A percentile compares a stretch with the other conserved stretches of the same genome.
These are phyloP conservation scores for Monosporascus sp. DNA, from an alignment of 2,329 filamentous ascomycete genomes.

Conservation along the genomic window DNA sequence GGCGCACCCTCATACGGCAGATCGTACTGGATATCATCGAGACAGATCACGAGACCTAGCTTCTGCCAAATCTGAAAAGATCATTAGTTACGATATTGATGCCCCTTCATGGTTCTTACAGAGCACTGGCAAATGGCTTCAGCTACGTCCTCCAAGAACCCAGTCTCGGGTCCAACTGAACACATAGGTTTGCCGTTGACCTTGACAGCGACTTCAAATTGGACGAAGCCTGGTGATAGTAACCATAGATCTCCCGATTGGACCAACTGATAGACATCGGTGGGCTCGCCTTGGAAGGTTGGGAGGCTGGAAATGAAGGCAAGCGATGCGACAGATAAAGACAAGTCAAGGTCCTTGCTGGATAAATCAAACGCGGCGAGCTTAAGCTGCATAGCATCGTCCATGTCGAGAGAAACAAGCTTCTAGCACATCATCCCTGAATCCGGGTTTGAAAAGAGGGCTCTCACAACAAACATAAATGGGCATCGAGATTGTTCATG, in stretches of 20 bases:
- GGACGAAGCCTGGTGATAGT: slow-evolving; percentile 20
- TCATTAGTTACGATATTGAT: slow-evolving; percentile 5
- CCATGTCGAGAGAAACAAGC: slow-evolving; percentile 10
- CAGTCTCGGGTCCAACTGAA: slow-evolving; percentile 2
- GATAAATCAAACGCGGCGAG: slow-evolving; percentile 20
- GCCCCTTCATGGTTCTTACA: slow-evolving; percentile 11
- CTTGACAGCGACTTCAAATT: slow-evolving; percentile 17
- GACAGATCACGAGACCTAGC: slow-evolving; percentile 19
- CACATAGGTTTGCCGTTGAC: slow-evolving; percentile 4
- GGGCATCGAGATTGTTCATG: too few species aligned
- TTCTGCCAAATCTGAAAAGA: slow-evolving; percentile 20
- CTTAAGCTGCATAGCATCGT: slow-evolving; percentile 13
- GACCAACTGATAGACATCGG: slow-evolving; percentile 15
- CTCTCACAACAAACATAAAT: background rate
- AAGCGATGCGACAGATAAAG: slow-evolving; percentile 16
- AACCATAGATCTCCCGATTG: slow-evolving; percentile 21
- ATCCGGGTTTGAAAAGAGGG: background rate
- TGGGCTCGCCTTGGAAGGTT: slow-evolving; percentile 2
- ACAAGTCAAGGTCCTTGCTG: slow-evolving; percentile 6
- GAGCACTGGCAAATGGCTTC: slow-evolving; percentile 16
- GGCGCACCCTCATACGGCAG: slow-evolving; percentile 14
- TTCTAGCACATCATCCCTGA: background rate
- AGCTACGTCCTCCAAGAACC: slow-evolving; percentile 19
- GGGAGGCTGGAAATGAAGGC: slow-evolving; percentile 18
- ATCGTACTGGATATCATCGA: slow-evolving; percentile 17